These are phyloP conservation scores for Fragilariopsis cylindrus DNA, from an alignment of 108 stramenopile genomes.

Conservation along the genomic window DNA sequence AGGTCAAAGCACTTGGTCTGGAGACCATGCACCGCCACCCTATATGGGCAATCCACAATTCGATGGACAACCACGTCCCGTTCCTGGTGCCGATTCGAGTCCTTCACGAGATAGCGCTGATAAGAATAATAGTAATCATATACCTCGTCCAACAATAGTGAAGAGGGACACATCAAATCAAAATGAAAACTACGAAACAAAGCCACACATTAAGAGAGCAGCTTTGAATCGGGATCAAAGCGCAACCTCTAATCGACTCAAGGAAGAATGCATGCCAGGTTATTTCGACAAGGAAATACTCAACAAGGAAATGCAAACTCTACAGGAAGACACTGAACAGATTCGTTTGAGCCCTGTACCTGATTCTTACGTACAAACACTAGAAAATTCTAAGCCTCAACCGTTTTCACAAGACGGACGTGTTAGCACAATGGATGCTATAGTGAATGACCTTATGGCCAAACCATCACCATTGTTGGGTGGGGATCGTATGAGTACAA, in stretches of 20 bases:
- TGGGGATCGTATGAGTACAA: conserved; percentile 42
- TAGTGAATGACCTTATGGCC: conserved; percentile 45
- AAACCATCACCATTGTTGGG: conserved; percentile 38
- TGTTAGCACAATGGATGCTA: conserved; percentile 40
- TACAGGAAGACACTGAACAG: conserved; percentile 54
- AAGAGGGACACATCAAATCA: conserved; percentile 87
- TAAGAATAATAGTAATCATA: background rate
- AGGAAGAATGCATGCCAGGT: conserved; percentile 54
- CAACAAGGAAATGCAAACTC: conserved; percentile 54
- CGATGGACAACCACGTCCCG: conserved; percentile 8
- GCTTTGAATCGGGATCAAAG: conserved; percentile 75
- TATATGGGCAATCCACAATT: background rate
- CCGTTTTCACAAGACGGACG: conserved; percentile 29
- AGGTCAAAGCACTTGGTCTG: conserved; percentile 17
- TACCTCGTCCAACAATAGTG: conserved; percentile 65
- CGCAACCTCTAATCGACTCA: conserved; percentile 66
- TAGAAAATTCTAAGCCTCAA: background rate
- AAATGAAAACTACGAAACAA: conserved; percentile 70
- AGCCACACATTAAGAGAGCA: conserved; percentile 66
- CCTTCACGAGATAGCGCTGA: background rate
- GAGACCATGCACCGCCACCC: conserved; percentile 7
- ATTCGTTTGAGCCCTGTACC: conserved; percentile 18
- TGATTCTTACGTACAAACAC: background rate
- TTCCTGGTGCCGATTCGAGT: conserved; percentile 3
- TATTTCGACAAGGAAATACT: conserved; percentile 15